Base-by-base conservation (phyloP, 1,284 basidiomycete species). In the Bjerkandera adusta region DNA sequence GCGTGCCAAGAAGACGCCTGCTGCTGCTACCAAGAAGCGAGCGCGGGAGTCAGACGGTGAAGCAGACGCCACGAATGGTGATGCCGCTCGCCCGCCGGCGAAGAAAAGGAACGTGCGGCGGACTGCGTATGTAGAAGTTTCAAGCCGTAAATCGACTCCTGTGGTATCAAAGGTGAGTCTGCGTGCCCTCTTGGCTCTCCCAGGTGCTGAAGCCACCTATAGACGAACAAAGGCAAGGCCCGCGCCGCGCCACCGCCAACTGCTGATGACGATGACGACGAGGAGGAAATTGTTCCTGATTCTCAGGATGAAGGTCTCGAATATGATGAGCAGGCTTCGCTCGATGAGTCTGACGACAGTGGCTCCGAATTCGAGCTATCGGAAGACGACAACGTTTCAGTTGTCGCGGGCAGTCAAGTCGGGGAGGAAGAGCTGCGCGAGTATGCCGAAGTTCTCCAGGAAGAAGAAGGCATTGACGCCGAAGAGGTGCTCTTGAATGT, bases 401-500 rank as follows among this genome's bases (percentile, higher is more conserved):
- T 55, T 41, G 54, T 59, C 26, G 58, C 56, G 18, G 49, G 49
- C 24, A 45, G 47, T 35, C 43, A 60, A 22, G 57, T 55, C 15
- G 58, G 57, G 12, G 54, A 42, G 3, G 20, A 22, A 36, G 33
- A 48, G 39, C 48, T 48, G 27, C 44, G 41, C 25, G 36, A 43
- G n/a, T 35, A 50, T 50, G 29, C 53, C 43, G 18, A 53, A 48
- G 34, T 29, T 48, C 38, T 57, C 20, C n/a, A n/a, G n/a, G 50
- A 49, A 41, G 50, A 57, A 44, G 60, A 65, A 30, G 63, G 61
- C 18, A 59, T 65, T 48, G 75, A 77, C 45, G 77, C 75, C 34
- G 84, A 87, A 51, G 70, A 67, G 4, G 52, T 78, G 16, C 76
- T 85, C 77, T 38, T 89, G 12, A 66, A 71, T 36, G 72, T 69